These are phyloP conservation scores for Talaromyces sp. DNA, from an alignment of 2,329 filamentous ascomycete genomes.

Conservation along the genomic window DNA sequence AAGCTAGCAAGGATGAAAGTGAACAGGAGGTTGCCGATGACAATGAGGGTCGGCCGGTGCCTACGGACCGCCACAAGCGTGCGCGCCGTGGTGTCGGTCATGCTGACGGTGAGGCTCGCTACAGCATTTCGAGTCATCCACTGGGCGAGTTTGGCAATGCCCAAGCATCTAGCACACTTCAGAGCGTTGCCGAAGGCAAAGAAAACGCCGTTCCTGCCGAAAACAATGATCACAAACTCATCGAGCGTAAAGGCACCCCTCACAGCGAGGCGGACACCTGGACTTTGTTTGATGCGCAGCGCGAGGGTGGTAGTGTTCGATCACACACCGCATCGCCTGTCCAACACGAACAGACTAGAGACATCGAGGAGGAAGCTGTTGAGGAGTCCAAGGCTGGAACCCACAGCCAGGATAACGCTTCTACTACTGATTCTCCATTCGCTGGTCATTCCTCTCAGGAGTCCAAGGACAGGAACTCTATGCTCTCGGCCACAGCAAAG, in stretches of 20 bases:
- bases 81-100: slow-evolving; percentile 66
- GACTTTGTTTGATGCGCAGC: slow-evolving; percentile 64
- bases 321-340: slow-evolving; percentile 58
- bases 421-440: slow-evolving; percentile 6
- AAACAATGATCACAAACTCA: slow-evolving; percentile 40
- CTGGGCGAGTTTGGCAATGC: slow-evolving; percentile 36
- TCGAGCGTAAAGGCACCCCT: slow-evolving; percentile 33
- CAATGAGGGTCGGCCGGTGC: slow-evolving; percentile 63
- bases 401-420: slow-evolving; percentile 2
- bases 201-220: slow-evolving; percentile 45
- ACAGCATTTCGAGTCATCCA: slow-evolving; percentile 58
- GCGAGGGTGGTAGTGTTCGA: slow-evolving; percentile 42
- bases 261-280: slow-evolving; percentile 52
- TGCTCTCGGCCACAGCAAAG: slow-evolving; percentile 71
- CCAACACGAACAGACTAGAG: slow-evolving; percentile 14
- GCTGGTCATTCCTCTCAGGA: slow-evolving; percentile 22
- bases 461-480: slow-evolving; percentile 50
- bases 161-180: slow-evolving; percentile 27
- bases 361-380: slow-evolving; percentile 7
- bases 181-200: slow-evolving; percentile 39
- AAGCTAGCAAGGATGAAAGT: slow-evolving; percentile 43
- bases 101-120: slow-evolving; percentile 73
- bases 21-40: slow-evolving; percentile 52
- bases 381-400: slow-evolving; percentile 19
- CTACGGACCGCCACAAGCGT: slow-evolving; percentile 74